Evolutionary conservation across 331 rosid species (phyloP).

Genomic region (Arachis monticola): DNA sequence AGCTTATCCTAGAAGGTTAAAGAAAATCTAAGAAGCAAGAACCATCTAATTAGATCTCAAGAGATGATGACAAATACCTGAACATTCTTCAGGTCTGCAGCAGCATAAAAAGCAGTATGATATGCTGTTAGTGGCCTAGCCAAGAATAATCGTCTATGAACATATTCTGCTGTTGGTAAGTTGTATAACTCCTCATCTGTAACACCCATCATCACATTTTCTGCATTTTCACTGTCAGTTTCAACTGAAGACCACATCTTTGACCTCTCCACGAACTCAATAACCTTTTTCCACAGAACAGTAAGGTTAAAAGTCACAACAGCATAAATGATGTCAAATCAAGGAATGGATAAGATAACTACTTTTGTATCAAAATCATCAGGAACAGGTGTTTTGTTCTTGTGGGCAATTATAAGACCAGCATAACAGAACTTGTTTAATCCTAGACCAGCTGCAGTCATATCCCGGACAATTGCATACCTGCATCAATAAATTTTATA

Average conservation of each 20-base stretch:
- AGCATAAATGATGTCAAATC: slow-evolving; percentile 23
- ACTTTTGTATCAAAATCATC: slow-evolving; percentile 90
- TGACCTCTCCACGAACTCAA: slow-evolving; percentile 90
- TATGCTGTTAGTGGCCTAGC: slow-evolving; percentile 55
- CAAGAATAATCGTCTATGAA: slow-evolving; percentile 66
- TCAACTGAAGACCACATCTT: slow-evolving; percentile 80
- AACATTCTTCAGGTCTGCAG: slow-evolving; percentile 77
- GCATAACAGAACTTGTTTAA: slow-evolving; percentile 89
- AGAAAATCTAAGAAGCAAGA: slow-evolving; percentile 15
- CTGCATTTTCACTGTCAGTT: slow-evolving; percentile 69
- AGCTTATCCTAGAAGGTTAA: background rate
- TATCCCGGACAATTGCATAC: slow-evolving; percentile 91
- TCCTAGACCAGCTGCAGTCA: slow-evolving; percentile 98
- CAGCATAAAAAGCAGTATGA: slow-evolving; percentile 88
- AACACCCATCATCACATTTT: slow-evolving; percentile 85
- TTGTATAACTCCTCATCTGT: slow-evolving; percentile 91
- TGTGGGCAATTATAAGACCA: slow-evolving; percentile 83
- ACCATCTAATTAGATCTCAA: slow-evolving; percentile 15
- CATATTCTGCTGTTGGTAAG: slow-evolving; percentile 85
- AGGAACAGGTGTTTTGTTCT: slow-evolving; percentile 71
- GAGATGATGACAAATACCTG: slow-evolving; percentile 55
- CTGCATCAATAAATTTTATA: slow-evolving; percentile 50
- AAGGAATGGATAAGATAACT: slow-evolving; percentile 34
- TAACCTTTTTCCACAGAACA: slow-evolving; percentile 60
- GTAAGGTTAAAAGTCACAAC: slow-evolving; percentile 37